phyloP scores from a whole-genome alignment of 2,329 filamentous ascomycete species.

The Hypoxylon sp. region DNA sequence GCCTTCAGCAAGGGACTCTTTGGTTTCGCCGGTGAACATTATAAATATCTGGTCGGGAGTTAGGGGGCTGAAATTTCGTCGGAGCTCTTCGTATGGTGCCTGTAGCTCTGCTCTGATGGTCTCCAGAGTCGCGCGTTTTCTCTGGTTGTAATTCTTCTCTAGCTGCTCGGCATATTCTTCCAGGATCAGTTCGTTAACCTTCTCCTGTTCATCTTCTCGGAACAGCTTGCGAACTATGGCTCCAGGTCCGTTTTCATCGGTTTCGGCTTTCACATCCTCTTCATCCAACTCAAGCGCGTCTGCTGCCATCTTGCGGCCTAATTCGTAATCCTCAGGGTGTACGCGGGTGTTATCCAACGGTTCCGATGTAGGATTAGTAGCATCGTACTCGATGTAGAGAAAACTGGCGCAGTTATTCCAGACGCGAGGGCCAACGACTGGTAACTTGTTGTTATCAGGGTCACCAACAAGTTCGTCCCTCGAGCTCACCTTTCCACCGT shows the following conservation, averaged over 20 bases:
- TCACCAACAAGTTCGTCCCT: slow-evolving; percentile 92
- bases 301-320: slow-evolving; percentile 97
- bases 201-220: slow-evolving; percentile 92
- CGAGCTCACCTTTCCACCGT: slow-evolving; percentile 87
- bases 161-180: slow-evolving; percentile 98
- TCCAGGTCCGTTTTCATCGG: slow-evolving; percentile 88
- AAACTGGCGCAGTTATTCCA: slow-evolving; percentile 99
- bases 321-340: slow-evolving; percentile 97
- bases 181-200: slow-evolving; percentile 94
- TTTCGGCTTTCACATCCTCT: slow-evolving; percentile 96
- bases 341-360: slow-evolving; percentile 97
- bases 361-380: slow-evolving; percentile 85
- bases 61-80: slow-evolving; percentile 81
- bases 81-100: slow-evolving; percentile 93
- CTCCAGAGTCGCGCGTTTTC: slow-evolving; percentile 95
- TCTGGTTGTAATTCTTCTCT: slow-evolving; percentile 91
- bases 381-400: slow-evolving; percentile 89
- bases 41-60: slow-evolving; percentile 88
- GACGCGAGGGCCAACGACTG: slow-evolving; percentile 88
- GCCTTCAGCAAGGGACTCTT: slow-evolving; percentile 83
- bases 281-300: slow-evolving; percentile 97
- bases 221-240: slow-evolving; percentile 97
- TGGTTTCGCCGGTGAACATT: slow-evolving; percentile 95
- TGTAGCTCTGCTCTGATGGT: slow-evolving; percentile 95
- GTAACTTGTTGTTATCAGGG: slow-evolving; percentile 81